Percentiles rank a stretch among this genome's conserved stretches.
These are phyloP conservation scores for Diaporthe amygdali DNA, from an alignment of 2,329 filamentous ascomycete species.

Conservation along the genomic window DNA sequence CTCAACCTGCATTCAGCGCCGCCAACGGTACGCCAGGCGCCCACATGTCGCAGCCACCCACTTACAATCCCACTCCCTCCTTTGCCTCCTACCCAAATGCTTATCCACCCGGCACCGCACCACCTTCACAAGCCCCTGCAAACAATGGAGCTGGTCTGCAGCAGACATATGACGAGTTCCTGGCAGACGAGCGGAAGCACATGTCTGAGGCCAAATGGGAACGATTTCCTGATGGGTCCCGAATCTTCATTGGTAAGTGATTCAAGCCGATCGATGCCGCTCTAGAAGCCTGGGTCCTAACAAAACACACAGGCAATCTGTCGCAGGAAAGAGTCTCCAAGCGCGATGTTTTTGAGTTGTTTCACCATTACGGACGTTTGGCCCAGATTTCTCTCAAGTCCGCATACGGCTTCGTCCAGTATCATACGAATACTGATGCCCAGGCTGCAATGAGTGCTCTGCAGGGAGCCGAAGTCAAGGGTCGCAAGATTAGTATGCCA, in stretches of 20 bases:
- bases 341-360: constrained; percentile 89
- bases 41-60: constrained; percentile 19
- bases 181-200: constrained; percentile 75
- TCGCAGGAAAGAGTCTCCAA: constrained; percentile 94
- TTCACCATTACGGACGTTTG: constrained; percentile 82
- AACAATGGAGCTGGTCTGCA: constrained; percentile 45
- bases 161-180: constrained; percentile 73
- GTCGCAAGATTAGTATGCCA: constrained; percentile 91
- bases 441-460: constrained; percentile 75
- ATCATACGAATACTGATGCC: constrained; percentile 78
- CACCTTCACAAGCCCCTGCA: constrained; percentile 18
- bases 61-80: constrained; percentile 18
- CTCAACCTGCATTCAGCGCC: constrained; percentile 19
- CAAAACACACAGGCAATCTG: constrained; percentile 72
- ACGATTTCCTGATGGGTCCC: constrained; percentile 76
- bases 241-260: constrained; percentile 78
- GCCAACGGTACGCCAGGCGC: constrained; percentile 14
- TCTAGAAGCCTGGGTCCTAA: background rate
- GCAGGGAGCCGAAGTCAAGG: constrained; percentile 81
- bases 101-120: constrained; percentile 23
- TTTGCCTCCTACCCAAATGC: constrained; percentile 26
- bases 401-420: constrained; percentile 96
- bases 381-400: constrained; percentile 97
- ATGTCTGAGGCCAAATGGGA: constrained; percentile 83
- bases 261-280: constrained; percentile 13